Evolutionary conservation across 108 stramenopile species (phyloP), one percentile per base, ranked within the genome.

Genomic region (Nannochloropsis gaditana): DNA sequence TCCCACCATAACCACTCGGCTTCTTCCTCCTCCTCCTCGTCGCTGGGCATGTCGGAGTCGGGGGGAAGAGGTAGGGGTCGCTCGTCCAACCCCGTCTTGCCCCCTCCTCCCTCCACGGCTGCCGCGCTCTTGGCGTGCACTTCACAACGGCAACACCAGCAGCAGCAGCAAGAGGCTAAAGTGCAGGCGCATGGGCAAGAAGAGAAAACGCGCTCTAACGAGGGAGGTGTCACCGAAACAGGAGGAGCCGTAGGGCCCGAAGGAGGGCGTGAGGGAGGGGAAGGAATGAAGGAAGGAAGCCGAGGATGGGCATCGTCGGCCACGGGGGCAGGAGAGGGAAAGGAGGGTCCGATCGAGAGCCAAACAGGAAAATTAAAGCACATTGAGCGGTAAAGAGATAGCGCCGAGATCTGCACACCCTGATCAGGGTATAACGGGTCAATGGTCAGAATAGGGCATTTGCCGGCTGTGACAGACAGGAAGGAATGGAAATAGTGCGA

Each of bases 11-110:
- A 31, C 0, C 31, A 31, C 31, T 73, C 59, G 59, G n/a, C n/a
- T 3, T 73, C 59, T 73, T 73, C 59, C n/a, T 73, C 59, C 59
- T 73, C 59, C 59, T 73, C 59, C 19, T 73, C 59, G 59, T 73
- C 59, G 59, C n/a, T 73, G 6, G 59, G 59, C 59, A 73, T 73
- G 59, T 73, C 59, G 5, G 59, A n/a, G 59, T 73, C 59, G 8
- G 59, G 59, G n/a, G 59, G 59, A n/a, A 73, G 59, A n/a, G 59
- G 59, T 15, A 8, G 59, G n/a, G 59, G 59, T 2, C 19, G 19
- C 19, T 73, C 59, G 4, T 73, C 59, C n/a, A 73, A 73, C 59
- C 59, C 59, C 59, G n/a, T n/a, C 59, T 73, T 73, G 59, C 59
- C 59, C 15, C 59, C 59, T 4, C 59, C 59, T 15, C 59, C 59